Conservation (phyloP, 2,329 filamentous ascomycete genomes). For the Dothideomycetidae sp. region DNA sequence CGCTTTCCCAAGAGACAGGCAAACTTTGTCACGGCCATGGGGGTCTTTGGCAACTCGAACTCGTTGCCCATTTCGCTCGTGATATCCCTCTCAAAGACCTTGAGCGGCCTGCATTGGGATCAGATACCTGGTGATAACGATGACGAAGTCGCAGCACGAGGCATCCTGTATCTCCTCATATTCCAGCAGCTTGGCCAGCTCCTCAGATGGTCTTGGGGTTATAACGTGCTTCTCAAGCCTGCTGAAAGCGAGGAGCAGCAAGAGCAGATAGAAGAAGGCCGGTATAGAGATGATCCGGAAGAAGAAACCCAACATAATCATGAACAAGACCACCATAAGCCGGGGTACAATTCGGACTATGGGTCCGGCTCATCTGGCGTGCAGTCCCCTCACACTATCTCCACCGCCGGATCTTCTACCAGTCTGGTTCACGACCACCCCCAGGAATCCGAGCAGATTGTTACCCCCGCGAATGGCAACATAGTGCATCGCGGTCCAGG, state of each 20-base stretch:
- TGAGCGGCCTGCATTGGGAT: conserved; percentile 88
- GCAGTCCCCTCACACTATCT: conserved; percentile 28
- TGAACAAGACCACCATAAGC: conserved; percentile 27
- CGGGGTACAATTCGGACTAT: conserved; percentile 29
- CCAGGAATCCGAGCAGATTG: conserved; percentile 19
- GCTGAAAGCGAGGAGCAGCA: conserved; percentile 41
- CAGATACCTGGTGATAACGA: conserved; percentile 84
- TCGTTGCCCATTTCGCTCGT: conserved; percentile 94
- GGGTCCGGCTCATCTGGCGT: conserved; percentile 32
- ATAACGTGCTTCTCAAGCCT: conserved; percentile 83
- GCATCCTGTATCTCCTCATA: conserved; percentile 88
- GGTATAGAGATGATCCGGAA: conserved; percentile 39
- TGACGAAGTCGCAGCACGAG: conserved; percentile 81
- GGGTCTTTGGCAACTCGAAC: conserved; percentile 95
- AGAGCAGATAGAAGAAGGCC: conserved; percentile 32
- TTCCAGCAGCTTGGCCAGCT: conserved; percentile 96
- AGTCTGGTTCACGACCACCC: conserved; percentile 21
- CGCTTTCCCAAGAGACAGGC: conserved; percentile 70
- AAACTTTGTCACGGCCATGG: conserved; percentile 97
- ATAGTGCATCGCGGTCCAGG: conserved; percentile 25
- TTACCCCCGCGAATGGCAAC: conserved; percentile 37
- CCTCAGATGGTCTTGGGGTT: conserved; percentile 96
- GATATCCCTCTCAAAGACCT: conserved; percentile 80
- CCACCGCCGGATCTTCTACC: conserved; percentile 15
- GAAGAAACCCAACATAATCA: conserved; percentile 31